Base-by-base conservation (phyloP, 2,329 filamentous ascomycete genomes). In the Fusarium sp. region DNA sequence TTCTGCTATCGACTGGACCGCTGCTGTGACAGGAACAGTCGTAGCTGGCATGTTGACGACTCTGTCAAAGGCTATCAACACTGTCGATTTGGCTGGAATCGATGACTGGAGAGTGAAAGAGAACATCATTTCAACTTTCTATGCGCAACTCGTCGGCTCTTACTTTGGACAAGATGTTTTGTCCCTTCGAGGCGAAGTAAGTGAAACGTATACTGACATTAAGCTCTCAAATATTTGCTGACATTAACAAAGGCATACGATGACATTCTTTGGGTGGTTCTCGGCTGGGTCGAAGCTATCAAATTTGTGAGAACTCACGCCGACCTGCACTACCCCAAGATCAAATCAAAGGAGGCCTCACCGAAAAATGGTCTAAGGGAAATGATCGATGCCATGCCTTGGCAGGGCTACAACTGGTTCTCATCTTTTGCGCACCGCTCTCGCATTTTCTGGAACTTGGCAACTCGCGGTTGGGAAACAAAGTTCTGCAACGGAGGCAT, bases 211-310 rank as follows among this genome's bases (percentile, higher is more conserved):
- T 3, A 15, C 16, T 22, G 8, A 8, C 8, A 20, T 8, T 10
- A 6, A 15, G 6, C 10, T 20, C 3, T 5, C 7, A 18, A n/a
- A 6, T 4, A 12, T 11, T 43, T 11, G 20, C 27, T 56, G 6
- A 41, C 12, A 29, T 12, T n/a, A 5, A 8, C 2, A 13, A 4
- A 96, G 83, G 95, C 95, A 0, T 97, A 91, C 78, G 95, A 98
- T 77, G 95, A 98, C 78, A 97, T 97, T 82, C 87, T 97, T 5
- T 98, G 95, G 95, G 94, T 98, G 2, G 94, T 97, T 4, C 85
- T 98, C 40, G 93, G 92, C 67, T 98, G 95, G 94, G 83, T 98
- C 55, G 93, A 97, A 77, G 88, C 88, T 51, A 87, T 94, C 68
- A 90, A 92, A 71, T 94, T 97, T 76, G 88, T 95, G 54, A 82